Percentiles rank a stretch among this genome's conserved stretches.
These are phyloP conservation scores for Rhododendron ferrugineum DNA, from an alignment of 148 eudicot genomes.

Conservation along the genomic window DNA sequence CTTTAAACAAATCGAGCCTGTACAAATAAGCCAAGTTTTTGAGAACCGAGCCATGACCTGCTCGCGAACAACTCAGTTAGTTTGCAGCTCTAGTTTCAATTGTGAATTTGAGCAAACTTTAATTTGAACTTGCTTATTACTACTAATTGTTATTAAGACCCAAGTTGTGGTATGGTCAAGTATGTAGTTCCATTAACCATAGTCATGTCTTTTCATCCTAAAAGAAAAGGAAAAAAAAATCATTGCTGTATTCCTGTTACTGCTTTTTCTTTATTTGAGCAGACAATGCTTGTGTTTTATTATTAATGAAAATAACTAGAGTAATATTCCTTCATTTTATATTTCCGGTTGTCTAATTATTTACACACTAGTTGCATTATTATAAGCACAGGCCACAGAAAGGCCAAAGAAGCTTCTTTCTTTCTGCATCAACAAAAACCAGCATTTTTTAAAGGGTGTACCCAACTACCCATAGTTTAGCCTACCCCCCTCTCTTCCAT, in stretches of 20 bases:
- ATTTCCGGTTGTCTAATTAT: not conserved
- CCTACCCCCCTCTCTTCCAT: not conserved
- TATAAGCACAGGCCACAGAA: slow-evolving; percentile 12
- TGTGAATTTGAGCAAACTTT: not conserved
- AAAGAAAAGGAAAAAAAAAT: not conserved
- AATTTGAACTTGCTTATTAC: not conserved
- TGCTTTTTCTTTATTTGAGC: slow-evolving; percentile 10
- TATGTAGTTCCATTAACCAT: not conserved
- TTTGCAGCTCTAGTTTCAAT: too few relatives aligned
- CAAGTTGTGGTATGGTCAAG: not conserved
- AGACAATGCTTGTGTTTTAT: slow-evolving; percentile 4
- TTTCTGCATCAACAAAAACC: slow-evolving; percentile 29
- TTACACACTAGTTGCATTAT: slow-evolving; percentile 2
- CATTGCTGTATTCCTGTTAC: not conserved
- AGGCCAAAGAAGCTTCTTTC: slow-evolving; percentile 43
- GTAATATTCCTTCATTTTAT: slow-evolving; percentile 10
- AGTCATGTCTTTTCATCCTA: not conserved
- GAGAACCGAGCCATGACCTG: too few relatives aligned
- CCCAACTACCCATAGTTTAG: slow-evolving; percentile 3
- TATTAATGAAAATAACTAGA: not conserved
- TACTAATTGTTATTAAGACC: not conserved
- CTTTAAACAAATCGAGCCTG: too few relatives aligned
- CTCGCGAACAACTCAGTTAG: too few relatives aligned
- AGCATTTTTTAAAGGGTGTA: not conserved
- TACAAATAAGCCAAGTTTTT: too few relatives aligned